These are phyloP conservation scores for Thelonectria rubi DNA, from an alignment of 2,329 filamentous ascomycete species.

Conservation along the genomic window DNA sequence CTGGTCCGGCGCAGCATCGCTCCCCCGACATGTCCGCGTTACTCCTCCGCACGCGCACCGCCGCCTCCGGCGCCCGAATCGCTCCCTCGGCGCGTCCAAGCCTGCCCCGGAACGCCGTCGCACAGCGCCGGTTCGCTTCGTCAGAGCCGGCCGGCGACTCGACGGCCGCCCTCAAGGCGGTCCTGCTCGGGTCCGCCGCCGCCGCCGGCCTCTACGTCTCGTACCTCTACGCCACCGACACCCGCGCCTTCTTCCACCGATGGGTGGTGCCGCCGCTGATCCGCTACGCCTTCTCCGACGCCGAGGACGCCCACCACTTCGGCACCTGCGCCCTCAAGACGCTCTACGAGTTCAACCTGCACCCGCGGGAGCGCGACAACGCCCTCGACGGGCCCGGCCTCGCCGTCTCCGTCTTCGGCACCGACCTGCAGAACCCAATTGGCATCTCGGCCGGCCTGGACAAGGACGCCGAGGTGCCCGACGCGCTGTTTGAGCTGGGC, in stretches of 20 bases:
- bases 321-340: slow-evolving; percentile 76
- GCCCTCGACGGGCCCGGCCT: slow-evolving; percentile 47
- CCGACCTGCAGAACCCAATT: slow-evolving; percentile 82
- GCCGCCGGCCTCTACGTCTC: slow-evolving; percentile 55
- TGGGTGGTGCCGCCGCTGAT: slow-evolving; percentile 73
- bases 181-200: slow-evolving; percentile 53
- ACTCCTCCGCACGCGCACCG: slow-evolving; percentile 38
- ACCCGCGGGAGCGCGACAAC: slow-evolving; percentile 80
- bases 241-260: slow-evolving; percentile 74
- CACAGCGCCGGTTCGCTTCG: slow-evolving; percentile 46
- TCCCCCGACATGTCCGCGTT: slow-evolving; percentile 41
- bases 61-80: slow-evolving; percentile 31
- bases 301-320: slow-evolving; percentile 90
- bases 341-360: slow-evolving; percentile 77
- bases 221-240: slow-evolving; percentile 79
- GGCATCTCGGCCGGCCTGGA: slow-evolving; percentile 96
- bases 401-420: slow-evolving; percentile 73
- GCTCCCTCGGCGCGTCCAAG: slow-evolving; percentile 33
- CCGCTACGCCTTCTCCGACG: slow-evolving; percentile 74
- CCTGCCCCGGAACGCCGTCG: slow-evolving; percentile 31
- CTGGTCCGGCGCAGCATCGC: slow-evolving; percentile 41
- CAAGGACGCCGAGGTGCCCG: slow-evolving; percentile 90
- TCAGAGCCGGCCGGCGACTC: slow-evolving; percentile 44
- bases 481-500: slow-evolving; percentile 84
- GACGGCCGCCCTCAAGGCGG: slow-evolving; percentile 45